Evolutionary conservation across 1,284 basidiomycete species (phyloP).

Genomic region (Ganoderma lingzhi): DNA sequence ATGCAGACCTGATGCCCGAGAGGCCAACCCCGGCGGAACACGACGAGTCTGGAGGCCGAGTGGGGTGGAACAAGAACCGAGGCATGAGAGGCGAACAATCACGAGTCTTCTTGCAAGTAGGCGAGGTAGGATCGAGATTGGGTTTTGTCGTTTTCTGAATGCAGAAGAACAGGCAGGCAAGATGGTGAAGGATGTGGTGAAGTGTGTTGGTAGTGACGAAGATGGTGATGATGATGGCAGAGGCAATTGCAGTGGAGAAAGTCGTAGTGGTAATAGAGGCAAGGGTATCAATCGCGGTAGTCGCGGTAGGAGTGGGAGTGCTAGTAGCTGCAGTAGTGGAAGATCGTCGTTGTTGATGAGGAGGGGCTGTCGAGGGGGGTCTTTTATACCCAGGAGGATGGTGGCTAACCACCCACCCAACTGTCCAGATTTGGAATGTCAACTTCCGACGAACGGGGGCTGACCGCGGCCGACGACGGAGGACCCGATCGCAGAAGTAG

Average conservation of each 20-base stretch:
- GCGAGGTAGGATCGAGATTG: not conserved
- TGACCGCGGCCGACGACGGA: not conserved
- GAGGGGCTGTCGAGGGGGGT: not conserved
- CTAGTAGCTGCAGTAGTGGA: not conserved
- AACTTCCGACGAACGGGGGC: not conserved
- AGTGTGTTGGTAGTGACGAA: not conserved
- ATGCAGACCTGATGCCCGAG: not conserved
- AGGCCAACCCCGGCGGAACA: not conserved
- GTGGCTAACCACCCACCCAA: not conserved
- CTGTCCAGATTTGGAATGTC: not conserved
- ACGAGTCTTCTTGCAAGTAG: conserved; percentile 3
- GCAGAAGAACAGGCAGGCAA: not conserved
- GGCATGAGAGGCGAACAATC: not conserved
- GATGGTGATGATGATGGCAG: not conserved
- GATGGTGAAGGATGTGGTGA: not conserved
- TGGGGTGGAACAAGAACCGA: not conserved
- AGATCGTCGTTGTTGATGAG: conserved; percentile 2
- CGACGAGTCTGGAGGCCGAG: not conserved
- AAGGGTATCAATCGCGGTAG: not conserved
- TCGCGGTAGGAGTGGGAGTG: not conserved
- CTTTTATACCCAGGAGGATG: not conserved
- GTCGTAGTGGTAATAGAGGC: not conserved
- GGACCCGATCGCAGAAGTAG: not conserved
- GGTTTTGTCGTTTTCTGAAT: not conserved
- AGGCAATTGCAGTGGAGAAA: not conserved